A percentile compares a stretch with the other conserved stretches of the same genome.
These are phyloP conservation scores for Wickerhamomyces xylosicus DNA, from an alignment of 805 yeast species.

Conservation along the genomic window DNA sequence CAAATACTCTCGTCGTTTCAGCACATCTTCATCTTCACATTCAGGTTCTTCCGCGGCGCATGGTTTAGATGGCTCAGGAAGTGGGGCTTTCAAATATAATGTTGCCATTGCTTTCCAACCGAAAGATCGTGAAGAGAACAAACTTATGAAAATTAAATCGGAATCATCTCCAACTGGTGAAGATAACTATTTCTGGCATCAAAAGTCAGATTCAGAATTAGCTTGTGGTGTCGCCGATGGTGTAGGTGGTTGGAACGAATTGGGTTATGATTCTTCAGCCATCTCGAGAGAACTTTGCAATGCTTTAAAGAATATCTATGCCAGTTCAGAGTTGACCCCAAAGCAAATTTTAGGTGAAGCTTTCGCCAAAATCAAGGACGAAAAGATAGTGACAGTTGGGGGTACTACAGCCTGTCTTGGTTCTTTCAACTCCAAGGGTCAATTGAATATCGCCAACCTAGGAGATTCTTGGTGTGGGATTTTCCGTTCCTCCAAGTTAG, in stretches of 20 bases:
- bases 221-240: conserved; percentile 91
- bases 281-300: conserved; percentile 72
- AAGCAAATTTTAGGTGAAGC: conserved; percentile 43
- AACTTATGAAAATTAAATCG: conserved; percentile 25
- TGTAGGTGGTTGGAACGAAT: conserved; percentile 95
- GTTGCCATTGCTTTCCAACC: conserved; percentile 68
- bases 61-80: conserved; percentile 8
- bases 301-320: conserved; percentile 30
- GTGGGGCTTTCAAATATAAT: conserved; percentile 30
- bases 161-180: conserved; percentile 63
- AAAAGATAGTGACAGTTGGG: conserved; percentile 70
- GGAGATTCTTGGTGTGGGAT: conserved; percentile 96
- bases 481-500: conserved; percentile 53
- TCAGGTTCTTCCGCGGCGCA: neutral
- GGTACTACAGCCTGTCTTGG: conserved; percentile 93
- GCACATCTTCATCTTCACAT: conserved; percentile 8
- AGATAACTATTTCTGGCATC: conserved; percentile 51
- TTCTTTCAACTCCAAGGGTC: conserved; percentile 43
- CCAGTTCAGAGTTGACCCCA: conserved; percentile 7
- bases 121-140: conserved; percentile 50
- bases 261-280: conserved; percentile 83
- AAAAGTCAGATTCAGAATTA: conserved; percentile 19
- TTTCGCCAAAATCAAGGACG: conserved; percentile 39
- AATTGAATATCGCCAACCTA: conserved; percentile 59
- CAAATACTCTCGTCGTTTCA: conserved; percentile 4